phyloP scores from a whole-genome alignment of 805 yeast genomes.

The Barnettozyma salicaria region DNA sequence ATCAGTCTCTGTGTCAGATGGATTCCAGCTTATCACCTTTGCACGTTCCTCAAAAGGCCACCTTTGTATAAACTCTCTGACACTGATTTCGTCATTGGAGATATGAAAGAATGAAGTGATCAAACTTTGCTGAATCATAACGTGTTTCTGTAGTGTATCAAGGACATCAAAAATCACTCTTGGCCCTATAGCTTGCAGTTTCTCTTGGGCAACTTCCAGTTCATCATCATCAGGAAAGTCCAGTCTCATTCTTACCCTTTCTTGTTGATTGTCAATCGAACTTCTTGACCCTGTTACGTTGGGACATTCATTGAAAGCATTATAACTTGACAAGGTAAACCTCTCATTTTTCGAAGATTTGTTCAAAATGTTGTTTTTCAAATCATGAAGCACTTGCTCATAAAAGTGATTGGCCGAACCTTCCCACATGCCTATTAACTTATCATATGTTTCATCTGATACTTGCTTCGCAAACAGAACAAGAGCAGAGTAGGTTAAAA shows the following conservation, averaged over 20 bases:
- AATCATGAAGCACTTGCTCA: conserved; percentile 27
- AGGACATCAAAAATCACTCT: conserved; percentile 17
- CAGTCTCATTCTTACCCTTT: conserved; percentile 17
- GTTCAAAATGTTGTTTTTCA: conserved; percentile 26
- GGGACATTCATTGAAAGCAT: conserved; percentile 10
- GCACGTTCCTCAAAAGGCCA: conserved; percentile 31
- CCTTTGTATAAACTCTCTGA: conserved; percentile 27
- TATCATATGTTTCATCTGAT: conserved; percentile 41
- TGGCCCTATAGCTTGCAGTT: conserved; percentile 4
- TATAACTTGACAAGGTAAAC: conserved; percentile 16
- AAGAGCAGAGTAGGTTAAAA: conserved; percentile 43
- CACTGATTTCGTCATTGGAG: conserved; percentile 28
- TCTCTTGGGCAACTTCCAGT: conserved; percentile 6
- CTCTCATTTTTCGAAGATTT: conserved; percentile 11
- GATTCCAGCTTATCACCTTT: conserved; percentile 27
- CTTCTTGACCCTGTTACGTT: conserved; percentile 2
- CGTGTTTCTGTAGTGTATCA: conserved; percentile 32
- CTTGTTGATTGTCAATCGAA: conserved; percentile 13
- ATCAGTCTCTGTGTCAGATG: too few species aligned
- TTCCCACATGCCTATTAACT: conserved; percentile 39
- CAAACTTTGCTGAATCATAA: conserved; percentile 35
- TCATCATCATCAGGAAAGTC: conserved; percentile 13
- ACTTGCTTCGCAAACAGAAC: conserved; percentile 54
- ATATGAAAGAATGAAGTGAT: conserved; percentile 38
- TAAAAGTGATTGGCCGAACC: conserved; percentile 30